Percentiles rank a stretch among this genome's conserved stretches.
phyloP scores from a whole-genome alignment of 1,139 yeast genomes.

The Saccharomyces hybrid region DNA sequence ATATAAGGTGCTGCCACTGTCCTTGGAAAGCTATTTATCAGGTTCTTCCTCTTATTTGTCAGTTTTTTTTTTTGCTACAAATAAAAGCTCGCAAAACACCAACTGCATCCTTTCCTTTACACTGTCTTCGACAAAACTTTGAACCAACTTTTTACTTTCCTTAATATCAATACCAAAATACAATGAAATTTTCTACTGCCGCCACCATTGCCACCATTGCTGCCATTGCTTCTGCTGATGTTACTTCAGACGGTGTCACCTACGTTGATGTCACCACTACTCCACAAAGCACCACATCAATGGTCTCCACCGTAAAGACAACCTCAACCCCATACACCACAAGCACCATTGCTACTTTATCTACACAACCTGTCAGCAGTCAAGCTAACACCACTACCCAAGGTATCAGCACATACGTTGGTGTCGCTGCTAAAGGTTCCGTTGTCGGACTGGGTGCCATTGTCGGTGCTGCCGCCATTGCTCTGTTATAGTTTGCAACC shows the following conservation, averaged over 20 bases:
- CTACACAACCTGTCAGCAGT: conserved; percentile 1
- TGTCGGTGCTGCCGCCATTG: conserved; percentile 10
- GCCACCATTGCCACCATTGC: conserved; percentile 15
- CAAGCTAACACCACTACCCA: conserved; percentile 5
- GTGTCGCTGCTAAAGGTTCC: conserved; percentile 11
- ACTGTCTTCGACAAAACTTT: not conserved
- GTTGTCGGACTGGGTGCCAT: conserved; percentile 14
- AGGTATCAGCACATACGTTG: conserved; percentile 11
- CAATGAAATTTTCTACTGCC: conserved; percentile 20
- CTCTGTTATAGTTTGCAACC: not conserved
- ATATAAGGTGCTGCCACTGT: not conserved
- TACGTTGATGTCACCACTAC: conserved; percentile 33
- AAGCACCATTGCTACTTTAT: conserved; percentile 21
- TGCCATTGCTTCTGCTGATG: conserved; percentile 8
- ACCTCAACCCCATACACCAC: conserved; percentile 31
- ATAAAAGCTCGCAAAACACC: not conserved
- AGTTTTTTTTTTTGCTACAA: not conserved
- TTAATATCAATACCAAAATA: not conserved
- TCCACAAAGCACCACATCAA: conserved; percentile 30
- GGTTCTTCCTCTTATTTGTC: not conserved
- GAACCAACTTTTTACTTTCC: conserved; percentile 3
- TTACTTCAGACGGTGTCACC: conserved; percentile 25
- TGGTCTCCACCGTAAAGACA: conserved; percentile 31
- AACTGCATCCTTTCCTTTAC: not conserved
- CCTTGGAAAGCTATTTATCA: not conserved